Percentiles rank a stretch among this genome's conserved stretches.
phyloP scores from a whole-genome alignment of 345 rosid species.

The Gossypium turneri region DNA sequence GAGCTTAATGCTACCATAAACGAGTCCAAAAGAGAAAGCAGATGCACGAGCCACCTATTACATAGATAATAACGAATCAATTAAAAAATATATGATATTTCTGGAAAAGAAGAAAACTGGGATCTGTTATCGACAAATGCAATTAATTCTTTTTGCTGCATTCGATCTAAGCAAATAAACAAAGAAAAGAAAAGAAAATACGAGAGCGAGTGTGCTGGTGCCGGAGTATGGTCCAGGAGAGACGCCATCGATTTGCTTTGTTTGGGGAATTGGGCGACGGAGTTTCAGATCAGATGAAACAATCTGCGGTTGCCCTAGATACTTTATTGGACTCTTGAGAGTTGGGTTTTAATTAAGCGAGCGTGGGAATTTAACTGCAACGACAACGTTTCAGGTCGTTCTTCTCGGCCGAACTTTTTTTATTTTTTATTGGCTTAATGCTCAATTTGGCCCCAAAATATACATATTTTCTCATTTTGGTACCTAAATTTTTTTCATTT shows the following conservation, averaged over 20 bases:
- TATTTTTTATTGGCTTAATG: too few relatives aligned
- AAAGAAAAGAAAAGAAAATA: conserved; percentile 20
- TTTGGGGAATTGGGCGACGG: neutral
- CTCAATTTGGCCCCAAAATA: too few relatives aligned
- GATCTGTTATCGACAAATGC: neutral
- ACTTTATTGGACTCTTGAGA: neutral
- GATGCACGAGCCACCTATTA: conserved; percentile 86
- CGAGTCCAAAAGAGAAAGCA: conserved; percentile 65
- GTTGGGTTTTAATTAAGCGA: neutral
- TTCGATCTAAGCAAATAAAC: neutral
- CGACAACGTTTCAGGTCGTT: neutral
- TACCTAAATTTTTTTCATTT: too few relatives aligned
- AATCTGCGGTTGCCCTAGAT: conserved; percentile 13
- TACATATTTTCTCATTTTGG: too few relatives aligned
- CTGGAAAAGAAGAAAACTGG: neutral
- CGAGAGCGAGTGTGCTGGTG: conserved; percentile 79
- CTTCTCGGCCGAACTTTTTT: neutral
- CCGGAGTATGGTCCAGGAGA: conserved; percentile 85
- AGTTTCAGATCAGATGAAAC: neutral
- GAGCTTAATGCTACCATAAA: conserved; percentile 78
- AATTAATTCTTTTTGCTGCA: neutral
- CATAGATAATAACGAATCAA: neutral
- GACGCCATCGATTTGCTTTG: conserved; percentile 47
- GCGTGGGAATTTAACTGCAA: neutral
- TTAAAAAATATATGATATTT: neutral